Conservation (phyloP, 108 stramenopile species). For the Parmales sp. region DNA sequence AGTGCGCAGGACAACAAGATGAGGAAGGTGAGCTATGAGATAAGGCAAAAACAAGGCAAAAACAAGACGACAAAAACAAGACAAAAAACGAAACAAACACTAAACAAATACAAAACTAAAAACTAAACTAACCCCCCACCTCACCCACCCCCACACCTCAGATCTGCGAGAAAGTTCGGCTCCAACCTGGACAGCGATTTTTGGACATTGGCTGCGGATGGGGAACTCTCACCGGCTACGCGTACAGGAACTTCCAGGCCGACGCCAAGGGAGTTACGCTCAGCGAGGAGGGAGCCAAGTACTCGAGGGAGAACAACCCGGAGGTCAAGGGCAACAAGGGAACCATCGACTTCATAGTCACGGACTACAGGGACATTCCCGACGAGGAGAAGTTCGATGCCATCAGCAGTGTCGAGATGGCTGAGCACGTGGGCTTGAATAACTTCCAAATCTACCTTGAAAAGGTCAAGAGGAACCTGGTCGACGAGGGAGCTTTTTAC, state of each 20-base stretch:
- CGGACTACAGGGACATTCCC: constrained; percentile 20
- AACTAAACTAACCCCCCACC: no score
- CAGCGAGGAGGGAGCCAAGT: constrained; percentile 17
- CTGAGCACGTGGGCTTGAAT: constrained; percentile 21
- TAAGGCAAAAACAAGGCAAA: no score
- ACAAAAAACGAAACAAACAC: no score
- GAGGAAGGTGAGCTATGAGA: no score
- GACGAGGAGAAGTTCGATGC: constrained; percentile 11
- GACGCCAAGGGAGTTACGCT: constrained; percentile 18
- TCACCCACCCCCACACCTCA: no score
- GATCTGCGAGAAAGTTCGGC: constrained; percentile 14
- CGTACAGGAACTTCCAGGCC: constrained; percentile 15
- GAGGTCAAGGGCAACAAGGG: constrained; percentile 1
- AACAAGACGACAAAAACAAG: no score
- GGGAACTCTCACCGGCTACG: constrained; percentile 17
- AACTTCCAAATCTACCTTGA: constrained; percentile 18
- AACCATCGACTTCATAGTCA: constrained; percentile 13
- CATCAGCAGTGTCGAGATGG: constrained; percentile 21
- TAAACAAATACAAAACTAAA: no score
- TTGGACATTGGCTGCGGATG: constrained; percentile 23
- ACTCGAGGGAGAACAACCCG: neutral
- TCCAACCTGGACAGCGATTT: constrained; percentile 13
- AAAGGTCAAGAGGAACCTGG: constrained; percentile 12
- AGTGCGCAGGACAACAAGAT: constrained; percentile 24
- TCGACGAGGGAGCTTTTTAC: constrained; percentile 19